Evolutionary conservation across 371 early-diverging fungal species (phyloP), one percentile per base, ranked within the genome.

Genomic region (Zancudomyces culisetae): DNA sequence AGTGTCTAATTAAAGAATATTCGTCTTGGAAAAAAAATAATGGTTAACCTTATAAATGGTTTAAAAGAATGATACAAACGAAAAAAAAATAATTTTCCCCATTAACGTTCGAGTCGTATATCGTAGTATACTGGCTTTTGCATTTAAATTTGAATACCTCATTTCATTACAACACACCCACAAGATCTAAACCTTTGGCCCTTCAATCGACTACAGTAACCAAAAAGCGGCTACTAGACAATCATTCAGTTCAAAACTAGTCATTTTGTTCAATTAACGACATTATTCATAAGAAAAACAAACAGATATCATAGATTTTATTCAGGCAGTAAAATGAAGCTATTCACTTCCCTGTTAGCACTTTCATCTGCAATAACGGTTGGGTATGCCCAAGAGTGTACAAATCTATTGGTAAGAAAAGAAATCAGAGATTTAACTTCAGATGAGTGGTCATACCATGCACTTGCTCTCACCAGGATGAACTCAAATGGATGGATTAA

Each of bases 361-460:
- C n/a, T n/a, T n/a, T n/a, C n/a, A n/a, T n/a, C n/a, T n/a, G n/a
- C n/a, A n/a, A n/a, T 35, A 15, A 35, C 35, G 15, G 35, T 15
- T 10, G 35, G 6, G 35, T 6, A 35, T 6, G 35, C 10, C 2
- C 42, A 43, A 6, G n/a, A 27, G 29, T 52, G 45, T 39, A 4
- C 53, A 30, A 28, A 10, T 3, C 8, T 39, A 26, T 52, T 43
- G n/a, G 49, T 55, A 0, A 64, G 69, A 10, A 59, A 60, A 19
- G 70, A 70, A 1, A 69, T 69, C 0, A 63, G 69, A 42, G 52
- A 53, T 8, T 51, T 62, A 6, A 55, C 64, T 2, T 27, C 55
- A 13, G 45, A 47, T 8, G 50, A 63, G n/a, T 63, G 63, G 63
- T 49, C 51, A 43, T 42, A 46, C 10, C 58, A 57, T 42, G 28